phyloP scores from a whole-genome alignment of 495 filamentous ascomycete genomes.

The Chaetomidium leptoderma region DNA sequence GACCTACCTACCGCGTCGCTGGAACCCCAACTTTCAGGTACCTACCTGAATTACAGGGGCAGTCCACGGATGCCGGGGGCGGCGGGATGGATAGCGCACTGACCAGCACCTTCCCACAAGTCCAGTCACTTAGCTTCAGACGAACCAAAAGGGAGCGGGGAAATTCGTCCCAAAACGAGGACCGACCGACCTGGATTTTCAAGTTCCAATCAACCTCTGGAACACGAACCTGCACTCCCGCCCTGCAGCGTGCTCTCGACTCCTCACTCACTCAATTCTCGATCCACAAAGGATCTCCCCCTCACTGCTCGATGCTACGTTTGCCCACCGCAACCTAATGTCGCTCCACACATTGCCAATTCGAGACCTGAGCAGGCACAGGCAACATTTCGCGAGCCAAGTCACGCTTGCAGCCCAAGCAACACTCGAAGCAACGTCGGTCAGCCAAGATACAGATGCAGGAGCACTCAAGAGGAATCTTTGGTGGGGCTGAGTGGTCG shows the following conservation, averaged over 20 bases:
- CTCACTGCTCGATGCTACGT: conserved; percentile 2
- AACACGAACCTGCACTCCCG: too few species aligned
- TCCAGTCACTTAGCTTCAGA: conserved; percentile 2
- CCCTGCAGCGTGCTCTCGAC: too few species aligned
- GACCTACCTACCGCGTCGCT: neutral
- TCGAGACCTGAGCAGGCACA: neutral
- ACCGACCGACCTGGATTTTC: too few species aligned
- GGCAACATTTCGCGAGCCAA: conserved; percentile 1
- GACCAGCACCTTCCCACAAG: conserved; percentile 3
- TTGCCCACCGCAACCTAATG: neutral
- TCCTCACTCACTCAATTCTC: neutral
- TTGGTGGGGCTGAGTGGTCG: conserved; percentile 22
- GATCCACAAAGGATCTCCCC: neutral
- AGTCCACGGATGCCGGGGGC: neutral
- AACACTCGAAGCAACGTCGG: conserved; percentile 18
- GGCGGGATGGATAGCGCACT: conserved; percentile 8
- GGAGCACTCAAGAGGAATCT: conserved; percentile 19
- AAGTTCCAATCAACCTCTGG: too few species aligned
- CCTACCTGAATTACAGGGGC: too few species aligned
- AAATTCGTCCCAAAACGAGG: neutral
- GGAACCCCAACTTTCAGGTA: neutral
- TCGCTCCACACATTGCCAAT: neutral
- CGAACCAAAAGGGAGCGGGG: neutral
- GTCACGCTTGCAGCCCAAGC: conserved; percentile 13
- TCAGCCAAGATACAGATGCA: conserved; percentile 9